phyloP scores from a whole-genome alignment of 2,329 filamentous ascomycete species.

The Dactylellina parvicollis region DNA sequence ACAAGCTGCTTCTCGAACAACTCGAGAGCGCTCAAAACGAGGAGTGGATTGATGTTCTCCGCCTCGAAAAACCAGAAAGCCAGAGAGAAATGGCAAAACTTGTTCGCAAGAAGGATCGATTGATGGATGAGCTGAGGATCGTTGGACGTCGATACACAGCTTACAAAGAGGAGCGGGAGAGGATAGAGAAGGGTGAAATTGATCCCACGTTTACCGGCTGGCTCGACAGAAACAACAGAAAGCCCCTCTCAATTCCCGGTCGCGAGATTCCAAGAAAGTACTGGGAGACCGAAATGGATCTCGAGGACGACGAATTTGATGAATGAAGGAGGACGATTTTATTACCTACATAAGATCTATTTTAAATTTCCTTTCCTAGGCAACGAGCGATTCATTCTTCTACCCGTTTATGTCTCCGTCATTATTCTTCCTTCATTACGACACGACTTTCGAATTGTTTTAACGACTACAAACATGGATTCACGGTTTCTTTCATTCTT shows the following conservation, averaged over 20 bases:
- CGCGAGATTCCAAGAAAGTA: conserved; percentile 20
- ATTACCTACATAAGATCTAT: background rate
- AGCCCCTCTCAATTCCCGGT: conserved; percentile 26
- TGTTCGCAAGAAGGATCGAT: conserved; percentile 30
- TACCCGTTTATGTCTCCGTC: background rate
- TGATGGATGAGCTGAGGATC: conserved; percentile 35
- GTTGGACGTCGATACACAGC: conserved; percentile 8
- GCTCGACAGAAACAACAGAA: conserved; percentile 20
- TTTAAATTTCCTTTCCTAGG: background rate
- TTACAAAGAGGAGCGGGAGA: conserved; percentile 36
- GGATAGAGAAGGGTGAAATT: conserved; percentile 4
- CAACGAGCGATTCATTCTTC: background rate
- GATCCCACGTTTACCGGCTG: conserved; percentile 26
- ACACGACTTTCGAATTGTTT: background rate
- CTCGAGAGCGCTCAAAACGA: conserved; percentile 18
- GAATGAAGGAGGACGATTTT: no score
- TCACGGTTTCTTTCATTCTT: background rate
- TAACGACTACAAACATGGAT: conserved; percentile 1
- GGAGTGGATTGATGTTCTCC: conserved; percentile 34
- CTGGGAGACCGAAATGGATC: conserved; percentile 18
- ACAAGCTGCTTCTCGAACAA: conserved; percentile 36
- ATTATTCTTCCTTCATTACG: background rate
- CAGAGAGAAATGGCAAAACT: conserved; percentile 8
- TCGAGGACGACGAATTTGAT: background rate
- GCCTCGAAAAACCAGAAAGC: conserved; percentile 22